Percentiles rank a stretch among this genome's conserved stretches.
Evolutionary conservation across 1,139 yeast genomes (phyloP).

Genomic region (Tardiomyces depauwii): DNA sequence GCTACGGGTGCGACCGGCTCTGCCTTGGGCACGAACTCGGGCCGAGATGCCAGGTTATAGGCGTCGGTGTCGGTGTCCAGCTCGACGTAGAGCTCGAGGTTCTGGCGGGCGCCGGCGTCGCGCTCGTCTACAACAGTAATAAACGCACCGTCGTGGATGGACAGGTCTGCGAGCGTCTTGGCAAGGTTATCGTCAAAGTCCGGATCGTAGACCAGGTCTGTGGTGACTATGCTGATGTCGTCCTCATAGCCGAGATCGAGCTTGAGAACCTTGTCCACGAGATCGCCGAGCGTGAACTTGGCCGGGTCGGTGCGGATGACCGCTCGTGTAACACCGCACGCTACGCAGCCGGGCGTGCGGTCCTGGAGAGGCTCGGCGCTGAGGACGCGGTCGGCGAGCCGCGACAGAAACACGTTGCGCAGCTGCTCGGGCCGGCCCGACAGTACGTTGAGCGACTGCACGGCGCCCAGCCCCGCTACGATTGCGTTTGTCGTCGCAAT

Average conservation of each 20-base stretch:
- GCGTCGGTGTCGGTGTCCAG: conserved; percentile 6
- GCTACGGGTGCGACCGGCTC: neutral
- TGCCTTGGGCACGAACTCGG: neutral
- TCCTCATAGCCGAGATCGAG: conserved; percentile 46
- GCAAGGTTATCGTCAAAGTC: conserved; percentile 78
- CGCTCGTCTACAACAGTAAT: conserved; percentile 70
- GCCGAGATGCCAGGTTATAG: neutral
- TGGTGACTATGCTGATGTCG: conserved; percentile 54
- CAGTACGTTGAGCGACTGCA: conserved; percentile 54
- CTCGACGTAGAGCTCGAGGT: conserved; percentile 53
- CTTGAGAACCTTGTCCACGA: conserved; percentile 34
- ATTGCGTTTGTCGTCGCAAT: conserved; percentile 97
- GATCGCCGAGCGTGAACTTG: conserved; percentile 30
- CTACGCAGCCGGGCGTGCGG: conserved; percentile 61
- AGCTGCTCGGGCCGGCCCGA: conserved; percentile 19
- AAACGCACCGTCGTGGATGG: conserved; percentile 47
- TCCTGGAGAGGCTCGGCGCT: conserved; percentile 48
- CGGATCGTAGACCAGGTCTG: conserved; percentile 64
- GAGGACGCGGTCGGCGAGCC: conserved; percentile 56
- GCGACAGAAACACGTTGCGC: conserved; percentile 48
- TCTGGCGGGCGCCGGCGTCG: conserved; percentile 43
- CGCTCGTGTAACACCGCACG: conserved; percentile 57
- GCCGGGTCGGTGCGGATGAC: conserved; percentile 29
- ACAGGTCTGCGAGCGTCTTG: conserved; percentile 40
- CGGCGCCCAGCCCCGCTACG: conserved; percentile 77